These are phyloP conservation scores for Mucuna pruriens DNA, from an alignment of 306 rosid species.

Conservation along the genomic window DNA sequence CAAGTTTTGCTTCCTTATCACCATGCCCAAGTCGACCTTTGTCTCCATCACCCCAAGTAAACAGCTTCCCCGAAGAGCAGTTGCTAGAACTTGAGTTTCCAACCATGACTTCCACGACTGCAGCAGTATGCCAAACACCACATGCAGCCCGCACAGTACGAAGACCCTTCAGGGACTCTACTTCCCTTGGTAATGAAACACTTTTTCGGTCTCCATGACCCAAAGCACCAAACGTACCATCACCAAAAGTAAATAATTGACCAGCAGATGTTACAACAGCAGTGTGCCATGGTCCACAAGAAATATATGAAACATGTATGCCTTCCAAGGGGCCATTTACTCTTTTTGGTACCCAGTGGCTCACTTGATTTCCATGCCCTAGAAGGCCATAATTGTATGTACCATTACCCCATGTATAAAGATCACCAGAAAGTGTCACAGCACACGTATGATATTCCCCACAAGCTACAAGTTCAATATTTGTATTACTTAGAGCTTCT, in stretches of 20 bases:
- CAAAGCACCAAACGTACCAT: slow-evolving; percentile 96
- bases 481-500: slow-evolving; percentile 80
- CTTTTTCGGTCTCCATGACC: slow-evolving; percentile 91
- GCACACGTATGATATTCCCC: slow-evolving; percentile 99
- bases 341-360: slow-evolving; percentile 98
- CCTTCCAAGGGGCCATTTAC: slow-evolving; percentile 97
- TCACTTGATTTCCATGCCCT: slow-evolving; percentile 98
- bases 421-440: slow-evolving; percentile 96
- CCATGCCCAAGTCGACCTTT: slow-evolving; percentile 99
- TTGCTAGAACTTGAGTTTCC: slow-evolving; percentile 92
- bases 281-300: slow-evolving; percentile 99
- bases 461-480: slow-evolving; percentile 97
- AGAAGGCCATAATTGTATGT: slow-evolving; percentile 90
- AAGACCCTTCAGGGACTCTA: slow-evolving; percentile 95
- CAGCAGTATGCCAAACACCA: slow-evolving; percentile 99
- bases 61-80: slow-evolving; percentile 94
- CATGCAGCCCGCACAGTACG: slow-evolving; percentile 96
- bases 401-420: slow-evolving; percentile 99
- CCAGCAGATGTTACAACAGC: slow-evolving; percentile 98
- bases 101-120: slow-evolving; percentile 97
- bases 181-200: slow-evolving; percentile 91
- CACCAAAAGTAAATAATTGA: slow-evolving; percentile 96
- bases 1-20: slow-evolving; percentile 94
- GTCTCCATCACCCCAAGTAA: slow-evolving; percentile 99
- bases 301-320: slow-evolving; percentile 87